phyloP scores from a whole-genome alignment of 257 asterid genomes.

The Capsicum pubescens region DNA sequence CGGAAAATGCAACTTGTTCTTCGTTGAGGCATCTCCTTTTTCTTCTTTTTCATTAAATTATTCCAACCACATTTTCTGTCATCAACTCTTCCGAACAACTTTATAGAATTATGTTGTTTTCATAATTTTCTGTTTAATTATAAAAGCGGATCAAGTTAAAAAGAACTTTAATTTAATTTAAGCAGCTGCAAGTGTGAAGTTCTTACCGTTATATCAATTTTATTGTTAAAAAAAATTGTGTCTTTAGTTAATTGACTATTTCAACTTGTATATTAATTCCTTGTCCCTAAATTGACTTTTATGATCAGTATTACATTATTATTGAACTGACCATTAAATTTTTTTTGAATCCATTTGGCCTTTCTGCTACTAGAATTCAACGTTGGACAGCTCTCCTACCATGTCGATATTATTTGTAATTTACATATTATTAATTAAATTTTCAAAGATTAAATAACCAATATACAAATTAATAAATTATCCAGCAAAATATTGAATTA shows the following conservation, averaged over 20 bases:
- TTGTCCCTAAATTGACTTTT: not conserved
- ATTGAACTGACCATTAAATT: not conserved
- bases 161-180: not conserved
- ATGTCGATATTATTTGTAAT: constrained; percentile 4
- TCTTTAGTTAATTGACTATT: not conserved
- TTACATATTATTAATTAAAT: not conserved
- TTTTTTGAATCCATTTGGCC: not conserved
- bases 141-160: not conserved
- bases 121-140: not conserved
- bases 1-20: too few relatives aligned
- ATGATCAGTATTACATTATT: not conserved
- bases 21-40: too few relatives aligned
- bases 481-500: not conserved
- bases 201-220: not conserved
- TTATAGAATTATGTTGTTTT: not conserved
- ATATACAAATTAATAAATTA: not conserved
- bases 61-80: not conserved
- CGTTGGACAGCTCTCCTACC: constrained; percentile 13
- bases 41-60: not conserved
- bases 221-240: not conserved
- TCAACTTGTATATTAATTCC: not conserved
- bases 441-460: not conserved
- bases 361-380: not conserved
- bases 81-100: not conserved
- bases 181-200: not conserved